Percentiles rank a stretch among this genome's conserved stretches.
phyloP scores from a whole-genome alignment of 2,329 filamentous ascomycete genomes.

The Sclerotinia nivalis region DNA sequence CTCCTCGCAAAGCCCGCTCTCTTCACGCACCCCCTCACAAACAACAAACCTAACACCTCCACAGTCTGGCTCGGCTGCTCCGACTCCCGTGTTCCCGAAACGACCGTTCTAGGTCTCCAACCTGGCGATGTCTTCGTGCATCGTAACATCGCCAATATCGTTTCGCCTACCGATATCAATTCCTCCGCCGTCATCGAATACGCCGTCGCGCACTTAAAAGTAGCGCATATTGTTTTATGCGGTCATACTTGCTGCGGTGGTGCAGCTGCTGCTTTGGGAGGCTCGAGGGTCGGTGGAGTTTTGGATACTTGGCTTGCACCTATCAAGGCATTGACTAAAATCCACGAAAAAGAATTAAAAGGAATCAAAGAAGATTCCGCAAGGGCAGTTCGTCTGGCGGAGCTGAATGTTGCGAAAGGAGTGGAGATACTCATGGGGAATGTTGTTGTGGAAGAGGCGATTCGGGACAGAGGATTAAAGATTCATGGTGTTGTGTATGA shows the following conservation, averaged over 20 bases:
- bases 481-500: conserved; percentile 81
- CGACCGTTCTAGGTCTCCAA: conserved; percentile 73
- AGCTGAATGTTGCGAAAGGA: conserved; percentile 73
- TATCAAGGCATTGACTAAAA: conserved; percentile 48
- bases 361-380: conserved; percentile 55
- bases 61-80: conserved; percentile 83
- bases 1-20: background rate
- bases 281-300: conserved; percentile 52
- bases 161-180: conserved; percentile 74
- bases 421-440: conserved; percentile 69
- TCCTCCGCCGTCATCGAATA: conserved; percentile 76
- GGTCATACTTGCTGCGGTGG: conserved; percentile 69
- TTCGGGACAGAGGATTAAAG: conserved; percentile 67
- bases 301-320: conserved; percentile 58
- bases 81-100: conserved; percentile 82
- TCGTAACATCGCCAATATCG: conserved; percentile 86
- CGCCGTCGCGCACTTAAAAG: conserved; percentile 70
- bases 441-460: conserved; percentile 67
- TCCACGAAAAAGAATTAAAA: conserved; percentile 57
- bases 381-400: conserved; percentile 63
- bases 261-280: conserved; percentile 58
- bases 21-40: background rate
- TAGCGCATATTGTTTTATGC: conserved; percentile 70
- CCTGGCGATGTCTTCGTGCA: conserved; percentile 87
- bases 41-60: conserved; percentile 20